Base-by-base conservation (phyloP, 2,329 filamentous ascomycete species). In the Verticillium zaregamsianum region DNA sequence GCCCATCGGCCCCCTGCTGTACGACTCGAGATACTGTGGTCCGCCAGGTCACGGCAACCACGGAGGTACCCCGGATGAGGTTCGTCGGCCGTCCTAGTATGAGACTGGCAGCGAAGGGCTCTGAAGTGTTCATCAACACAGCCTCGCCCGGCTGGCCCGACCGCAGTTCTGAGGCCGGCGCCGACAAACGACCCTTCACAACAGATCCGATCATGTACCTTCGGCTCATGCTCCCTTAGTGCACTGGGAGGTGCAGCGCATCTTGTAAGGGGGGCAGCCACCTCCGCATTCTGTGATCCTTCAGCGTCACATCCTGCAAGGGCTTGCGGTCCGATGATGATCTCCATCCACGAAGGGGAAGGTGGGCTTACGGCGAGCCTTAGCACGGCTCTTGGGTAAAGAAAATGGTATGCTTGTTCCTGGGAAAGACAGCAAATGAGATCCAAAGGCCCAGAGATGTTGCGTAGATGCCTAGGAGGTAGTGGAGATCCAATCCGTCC, bases 291-390 rank as follows among this genome's bases (percentile, higher is more conserved):
- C 37, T 58, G 25, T 28, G 31, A 49, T 49, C 45, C 39, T 55
- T 59, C 32, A 39, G 57, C 8, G 57, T 60, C 45, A 37, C 61
- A 59, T 57, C 56, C 58, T 66, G 67, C 67, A 71, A 73, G 72
- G 73, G 69, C 71, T 68, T 71, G 65, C 73, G 73, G 72, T 73
- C 73, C 73, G 73, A 73, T 64, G 65, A 49, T 49, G 45, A 49
- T 49, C 45, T 49, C 45, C 45, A 20, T 49, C 45, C 45, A 49
- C 45, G 57, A 40, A 45, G 39, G 57, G 37, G n/a, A 31, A 58
- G 35, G 37, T 39, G 12, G 32, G 23, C 14, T 25, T 25, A 49
- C 14, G 37, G 37, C 25, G 39, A 58, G 56, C 8, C 33, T 49
- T 49, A 49, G 45, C 23, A 23, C 23, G n/a, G 20, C 23, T 23